Base-by-base conservation (phyloP, 441 rosid species). In the Flueggea neowawraea region DNA sequence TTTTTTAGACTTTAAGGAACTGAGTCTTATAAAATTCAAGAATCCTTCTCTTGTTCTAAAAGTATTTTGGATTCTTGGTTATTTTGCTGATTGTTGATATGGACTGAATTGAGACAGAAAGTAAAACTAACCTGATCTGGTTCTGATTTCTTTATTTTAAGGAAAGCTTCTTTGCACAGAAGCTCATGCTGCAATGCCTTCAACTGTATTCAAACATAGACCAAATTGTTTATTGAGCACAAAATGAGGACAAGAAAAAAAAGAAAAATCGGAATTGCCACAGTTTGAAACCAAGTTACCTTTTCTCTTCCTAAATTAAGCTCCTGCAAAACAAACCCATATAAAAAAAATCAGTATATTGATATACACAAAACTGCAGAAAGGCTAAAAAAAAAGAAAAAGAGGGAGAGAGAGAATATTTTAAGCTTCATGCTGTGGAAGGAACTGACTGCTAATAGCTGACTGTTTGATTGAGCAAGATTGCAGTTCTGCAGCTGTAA, bases 401-500 rank as follows among this genome's bases (percentile, higher is more conserved):
- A 43, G n/a, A n/a, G n/a, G n/a, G n/a, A n/a, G n/a, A 11, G 45
- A 43, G 3, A 43, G 3, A 11, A 43, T 33, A 54, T 17, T 17
- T 60, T 11, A 32, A n/a, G 4, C 28, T 22, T 22, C 28, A 0
- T 22, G 28, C 28, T 22, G 63, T 9, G 45, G 55, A 66, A 47
- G 7, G 8, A 60, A 78, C 91, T 55, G 44, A 85, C 95, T 76
- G 85, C 86, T 68, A 80, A 63, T 67, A 80, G 62, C 64, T 80
- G 88, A 70, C 81, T 82, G 65, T 88, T 80, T 49, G 88, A 62
- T 74, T 85, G 87, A 60, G 89, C 86, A 69, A 88, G 88, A 72
- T 68, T 77, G 78, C 81, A 72, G 64, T 83, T 88, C 74, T 88
- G 95, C 62, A 71, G 59, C 78, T 83, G 89, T 57, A 80, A 61